Conservation (phyloP, 345 rosid species). For the Aquilaria malaccensis region DNA sequence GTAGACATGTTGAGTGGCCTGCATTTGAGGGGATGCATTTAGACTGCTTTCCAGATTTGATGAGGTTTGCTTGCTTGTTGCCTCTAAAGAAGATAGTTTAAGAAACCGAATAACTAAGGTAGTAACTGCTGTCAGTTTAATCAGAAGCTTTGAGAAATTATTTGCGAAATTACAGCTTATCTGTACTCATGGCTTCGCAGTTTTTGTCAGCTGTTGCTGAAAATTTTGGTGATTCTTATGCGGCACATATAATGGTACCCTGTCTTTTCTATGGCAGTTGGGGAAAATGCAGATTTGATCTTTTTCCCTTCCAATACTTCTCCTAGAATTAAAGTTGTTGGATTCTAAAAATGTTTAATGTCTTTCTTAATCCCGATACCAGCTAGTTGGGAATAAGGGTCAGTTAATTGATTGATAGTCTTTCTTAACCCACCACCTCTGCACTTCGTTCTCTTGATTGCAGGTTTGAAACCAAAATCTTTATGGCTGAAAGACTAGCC, state of each 20-base stretch:
- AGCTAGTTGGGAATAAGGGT: not conserved
- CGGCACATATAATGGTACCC: conserved; percentile 67
- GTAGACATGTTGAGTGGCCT: conserved; percentile 75
- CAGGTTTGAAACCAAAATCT: conserved; percentile 81
- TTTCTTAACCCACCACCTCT: not conserved
- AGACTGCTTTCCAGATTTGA: conserved; percentile 75
- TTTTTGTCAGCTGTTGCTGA: conserved; percentile 64
- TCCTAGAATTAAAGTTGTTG: conserved; percentile 57
- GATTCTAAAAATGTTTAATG: conserved; percentile 2
- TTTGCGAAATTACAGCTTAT: conserved; percentile 17
- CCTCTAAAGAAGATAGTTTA: conserved; percentile 78
- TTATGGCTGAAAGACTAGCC: conserved; percentile 62
- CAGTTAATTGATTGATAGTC: too few relatives aligned
- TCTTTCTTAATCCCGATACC: not conserved
- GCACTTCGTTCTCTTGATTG: conserved; percentile 13
- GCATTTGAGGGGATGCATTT: conserved; percentile 82
- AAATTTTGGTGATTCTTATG: conserved; percentile 58
- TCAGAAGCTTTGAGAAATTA: conserved; percentile 1
- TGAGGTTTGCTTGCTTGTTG: conserved; percentile 65
- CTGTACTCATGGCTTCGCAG: conserved; percentile 31
- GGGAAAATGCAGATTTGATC: conserved; percentile 65
- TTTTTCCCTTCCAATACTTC: conserved; percentile 45
- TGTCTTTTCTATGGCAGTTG: conserved; percentile 73
- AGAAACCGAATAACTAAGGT: conserved; percentile 77
- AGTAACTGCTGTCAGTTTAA: not conserved